These are phyloP conservation scores for Boletus nobilissimus DNA, from an alignment of 1,284 basidiomycete genomes.

Conservation along the genomic window DNA sequence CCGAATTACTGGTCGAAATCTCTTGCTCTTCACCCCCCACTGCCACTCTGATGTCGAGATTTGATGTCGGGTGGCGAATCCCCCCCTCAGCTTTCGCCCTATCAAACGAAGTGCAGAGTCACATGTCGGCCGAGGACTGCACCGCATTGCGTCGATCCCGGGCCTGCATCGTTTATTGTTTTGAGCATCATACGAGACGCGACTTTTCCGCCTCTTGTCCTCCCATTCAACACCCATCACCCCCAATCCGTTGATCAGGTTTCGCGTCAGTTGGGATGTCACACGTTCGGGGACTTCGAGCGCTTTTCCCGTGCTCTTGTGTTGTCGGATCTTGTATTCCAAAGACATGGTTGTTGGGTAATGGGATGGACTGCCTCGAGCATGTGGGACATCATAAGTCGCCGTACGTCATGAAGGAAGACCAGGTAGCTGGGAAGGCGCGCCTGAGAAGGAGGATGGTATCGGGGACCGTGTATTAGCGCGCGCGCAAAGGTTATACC, in stretches of 20 bases:
- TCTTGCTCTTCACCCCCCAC: constrained; percentile 60
- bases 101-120: constrained; percentile 78
- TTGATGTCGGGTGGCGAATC: constrained; percentile 67
- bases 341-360: no score
- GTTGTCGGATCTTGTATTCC: constrained; percentile 97
- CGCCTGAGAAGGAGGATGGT: no score
- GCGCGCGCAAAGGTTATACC: no score
- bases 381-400: no score
- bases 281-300: constrained; percentile 94
- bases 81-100: constrained; percentile 84
- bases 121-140: constrained; percentile 63
- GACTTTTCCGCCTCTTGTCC: constrained; percentile 69
- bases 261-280: constrained; percentile 96
- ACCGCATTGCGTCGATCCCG: constrained; percentile 56
- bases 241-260: constrained; percentile 92
- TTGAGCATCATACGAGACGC: not conserved
- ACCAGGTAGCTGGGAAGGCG: no score
- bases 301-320: constrained; percentile 93
- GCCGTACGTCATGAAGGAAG: no score
- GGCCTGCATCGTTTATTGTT: constrained; percentile 37
- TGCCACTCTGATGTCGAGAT: constrained; percentile 41
- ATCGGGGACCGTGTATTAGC: no score
- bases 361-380: no score
- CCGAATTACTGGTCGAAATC: constrained; percentile 85
- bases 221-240: constrained; percentile 97